phyloP scores from a whole-genome alignment of 2,329 filamentous ascomycete species.

The Penicillium sclerotiorum region DNA sequence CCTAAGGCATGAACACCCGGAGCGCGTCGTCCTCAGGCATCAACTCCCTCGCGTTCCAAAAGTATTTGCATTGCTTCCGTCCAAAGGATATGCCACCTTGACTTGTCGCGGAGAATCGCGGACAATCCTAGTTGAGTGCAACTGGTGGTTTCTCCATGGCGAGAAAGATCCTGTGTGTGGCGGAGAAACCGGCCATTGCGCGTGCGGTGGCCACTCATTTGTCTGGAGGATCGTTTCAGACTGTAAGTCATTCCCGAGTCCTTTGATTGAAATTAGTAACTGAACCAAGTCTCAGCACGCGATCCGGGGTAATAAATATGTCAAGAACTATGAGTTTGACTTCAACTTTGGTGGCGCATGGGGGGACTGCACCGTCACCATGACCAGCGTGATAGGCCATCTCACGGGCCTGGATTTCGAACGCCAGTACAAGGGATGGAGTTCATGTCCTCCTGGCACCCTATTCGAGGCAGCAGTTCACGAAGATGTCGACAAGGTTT shows the following conservation, averaged over 20 bases:
- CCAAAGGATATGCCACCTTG: constrained; percentile 6
- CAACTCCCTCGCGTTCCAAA: constrained; percentile 12
- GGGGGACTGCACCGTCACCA: constrained; percentile 82
- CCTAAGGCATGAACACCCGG: constrained; percentile 15
- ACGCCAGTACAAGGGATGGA: constrained; percentile 75
- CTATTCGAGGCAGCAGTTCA: constrained; percentile 81
- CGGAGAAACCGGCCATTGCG: constrained; percentile 91
- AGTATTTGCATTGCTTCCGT: constrained; percentile 16
- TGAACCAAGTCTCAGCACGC: constrained; percentile 58
- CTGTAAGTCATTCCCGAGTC: constrained; percentile 57
- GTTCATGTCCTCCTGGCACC: constrained; percentile 72
- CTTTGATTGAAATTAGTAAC: constrained; percentile 6
- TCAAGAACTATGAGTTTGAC: constrained; percentile 92
- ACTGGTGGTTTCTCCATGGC: constrained; percentile 35
- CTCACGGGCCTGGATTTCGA: constrained; percentile 80
- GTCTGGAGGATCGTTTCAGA: constrained; percentile 71
- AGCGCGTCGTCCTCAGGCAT: constrained; percentile 4
- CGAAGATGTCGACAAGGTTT: constrained; percentile 67
- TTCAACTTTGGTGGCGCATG: constrained; percentile 82
- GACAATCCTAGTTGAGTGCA: constrained; percentile 9
- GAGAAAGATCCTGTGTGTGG: constrained; percentile 70
- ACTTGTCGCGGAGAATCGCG: too few species aligned
- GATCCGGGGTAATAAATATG: constrained; percentile 69
- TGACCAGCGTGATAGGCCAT: constrained; percentile 92
- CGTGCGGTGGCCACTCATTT: constrained; percentile 92